Percentiles rank a stretch among this genome's conserved stretches.
Conservation (phyloP, 2,329 filamentous ascomycete species). For the Aspergillus melleus region DNA sequence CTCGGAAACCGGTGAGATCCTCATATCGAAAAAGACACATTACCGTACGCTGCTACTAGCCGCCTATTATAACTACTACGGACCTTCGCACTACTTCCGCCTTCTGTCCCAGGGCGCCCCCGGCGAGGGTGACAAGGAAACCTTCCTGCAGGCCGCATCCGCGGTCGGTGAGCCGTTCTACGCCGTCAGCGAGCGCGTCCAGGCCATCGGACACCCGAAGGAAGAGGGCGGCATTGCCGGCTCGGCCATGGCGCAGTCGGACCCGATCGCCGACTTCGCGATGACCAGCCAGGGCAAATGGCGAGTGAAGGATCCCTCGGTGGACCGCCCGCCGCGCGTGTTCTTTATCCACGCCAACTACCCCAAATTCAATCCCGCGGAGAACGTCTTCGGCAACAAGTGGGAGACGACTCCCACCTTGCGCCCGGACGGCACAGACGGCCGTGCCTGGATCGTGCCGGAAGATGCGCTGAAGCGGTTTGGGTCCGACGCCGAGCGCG, state of each 20-base stretch:
- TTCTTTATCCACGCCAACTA: conserved; percentile 45
- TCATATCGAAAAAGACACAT: conserved; percentile 40
- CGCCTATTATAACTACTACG: conserved; percentile 40
- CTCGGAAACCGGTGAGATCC: conserved; percentile 37
- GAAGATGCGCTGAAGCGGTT: conserved; percentile 36
- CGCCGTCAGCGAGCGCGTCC: conserved; percentile 37
- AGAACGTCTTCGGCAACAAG: conserved; percentile 38
- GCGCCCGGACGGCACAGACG: conserved; percentile 35
- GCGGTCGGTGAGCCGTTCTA: conserved; percentile 37
- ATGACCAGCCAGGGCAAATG: conserved; percentile 33
- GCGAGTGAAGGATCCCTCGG: conserved; percentile 33
- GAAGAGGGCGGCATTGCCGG: conserved; percentile 29
- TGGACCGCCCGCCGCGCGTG: conserved; percentile 32
- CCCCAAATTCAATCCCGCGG: conserved; percentile 44
- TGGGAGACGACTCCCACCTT: conserved; percentile 41
- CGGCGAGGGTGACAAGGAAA: conserved; percentile 43
- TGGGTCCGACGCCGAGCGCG: conserved; percentile 41
- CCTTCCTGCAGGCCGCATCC: conserved; percentile 36
- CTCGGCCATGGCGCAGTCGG: conserved; percentile 40
- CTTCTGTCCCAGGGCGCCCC: conserved; percentile 41
- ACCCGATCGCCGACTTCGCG: conserved; percentile 39
- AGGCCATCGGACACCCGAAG: conserved; percentile 34
- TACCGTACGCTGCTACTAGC: conserved; percentile 35
- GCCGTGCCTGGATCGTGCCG: conserved; percentile 38
- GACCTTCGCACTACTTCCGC: conserved; percentile 39